These are phyloP conservation scores for Penicillium daleae DNA, from an alignment of 495 filamentous ascomycete genomes.

Conservation along the genomic window DNA sequence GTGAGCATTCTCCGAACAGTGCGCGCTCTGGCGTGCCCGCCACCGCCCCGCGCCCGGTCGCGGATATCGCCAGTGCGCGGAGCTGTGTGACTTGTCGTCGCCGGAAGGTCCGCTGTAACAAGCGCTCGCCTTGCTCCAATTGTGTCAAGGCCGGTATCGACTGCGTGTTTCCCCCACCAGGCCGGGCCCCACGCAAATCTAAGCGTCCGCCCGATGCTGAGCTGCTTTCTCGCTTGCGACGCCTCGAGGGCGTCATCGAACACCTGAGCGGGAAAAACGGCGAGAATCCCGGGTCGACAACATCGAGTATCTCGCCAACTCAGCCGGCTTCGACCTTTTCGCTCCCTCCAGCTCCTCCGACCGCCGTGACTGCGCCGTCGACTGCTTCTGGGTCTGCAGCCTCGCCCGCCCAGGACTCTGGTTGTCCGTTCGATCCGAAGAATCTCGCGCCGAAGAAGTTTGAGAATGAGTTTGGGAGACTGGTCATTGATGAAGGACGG, in stretches of 20 bases:
- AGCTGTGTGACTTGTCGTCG: slow-evolving; percentile 85
- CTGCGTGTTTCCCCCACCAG: slow-evolving; percentile 83
- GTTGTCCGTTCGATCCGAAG: slow-evolving; percentile 38
- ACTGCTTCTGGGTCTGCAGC: slow-evolving; percentile 10
- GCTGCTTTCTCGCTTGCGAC: slow-evolving; percentile 73
- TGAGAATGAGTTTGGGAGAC: slow-evolving; percentile 73
- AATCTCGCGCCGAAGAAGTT: slow-evolving; percentile 41
- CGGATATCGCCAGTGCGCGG: slow-evolving; percentile 55
- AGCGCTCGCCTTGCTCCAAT: slow-evolving; percentile 80
- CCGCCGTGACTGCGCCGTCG: not conserved
- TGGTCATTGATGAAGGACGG: slow-evolving; percentile 81
- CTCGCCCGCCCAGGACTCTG: slow-evolving; percentile 11
- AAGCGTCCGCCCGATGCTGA: slow-evolving; percentile 73
- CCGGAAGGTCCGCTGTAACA: slow-evolving; percentile 88
- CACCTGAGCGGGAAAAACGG: slow-evolving; percentile 51
- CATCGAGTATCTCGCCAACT: slow-evolving; percentile 14
- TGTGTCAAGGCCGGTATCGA: slow-evolving; percentile 77
- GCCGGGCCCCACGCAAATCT: slow-evolving; percentile 73
- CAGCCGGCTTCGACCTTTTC: not conserved
- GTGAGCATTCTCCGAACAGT: slow-evolving; percentile 27
- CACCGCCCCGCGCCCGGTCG: slow-evolving; percentile 21
- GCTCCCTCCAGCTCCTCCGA: slow-evolving; percentile 3
- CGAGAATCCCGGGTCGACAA: slow-evolving; percentile 12
- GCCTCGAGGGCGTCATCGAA: slow-evolving; percentile 81
- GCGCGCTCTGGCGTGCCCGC: slow-evolving; percentile 17